phyloP scores from a whole-genome alignment of 768 basidiomycete genomes.

The Pluteus cervinus region DNA sequence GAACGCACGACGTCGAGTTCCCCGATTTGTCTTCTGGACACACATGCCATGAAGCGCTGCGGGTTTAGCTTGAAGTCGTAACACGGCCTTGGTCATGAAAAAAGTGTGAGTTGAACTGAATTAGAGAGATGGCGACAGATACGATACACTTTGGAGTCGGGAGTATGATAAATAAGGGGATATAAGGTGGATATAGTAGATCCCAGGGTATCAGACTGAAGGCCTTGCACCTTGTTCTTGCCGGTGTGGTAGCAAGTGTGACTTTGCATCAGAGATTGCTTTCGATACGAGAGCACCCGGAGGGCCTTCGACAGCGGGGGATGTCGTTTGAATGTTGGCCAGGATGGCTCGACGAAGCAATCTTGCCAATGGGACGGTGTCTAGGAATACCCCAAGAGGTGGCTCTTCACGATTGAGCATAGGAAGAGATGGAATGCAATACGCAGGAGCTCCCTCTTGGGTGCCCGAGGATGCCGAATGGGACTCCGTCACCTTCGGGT shows the following conservation, averaged over 20 bases:
- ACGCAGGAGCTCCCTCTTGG: not conserved
- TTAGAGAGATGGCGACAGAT: too few relatives aligned
- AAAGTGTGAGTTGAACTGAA: too few relatives aligned
- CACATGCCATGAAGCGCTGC: too few relatives aligned
- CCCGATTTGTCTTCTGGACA: too few relatives aligned
- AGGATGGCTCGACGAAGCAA: conserved; percentile 10
- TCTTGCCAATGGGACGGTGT: conserved; percentile 8
- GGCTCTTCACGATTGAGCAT: conserved; percentile 12
- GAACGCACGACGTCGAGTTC: too few relatives aligned
- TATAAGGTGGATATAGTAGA: too few relatives aligned
- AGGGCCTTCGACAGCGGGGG: not conserved
- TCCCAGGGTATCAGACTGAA: too few relatives aligned
- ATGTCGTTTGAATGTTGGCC: conserved; percentile 5
- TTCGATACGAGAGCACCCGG: not conserved
- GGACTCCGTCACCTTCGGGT: not conserved
- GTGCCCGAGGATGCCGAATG: not conserved
- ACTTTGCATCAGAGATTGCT: not conserved
- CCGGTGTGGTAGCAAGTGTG: not conserved
- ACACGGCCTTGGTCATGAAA: too few relatives aligned
- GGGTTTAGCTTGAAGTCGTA: too few relatives aligned
- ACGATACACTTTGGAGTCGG: too few relatives aligned
- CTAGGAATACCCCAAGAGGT: conserved; percentile 5
- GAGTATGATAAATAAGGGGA: too few relatives aligned
- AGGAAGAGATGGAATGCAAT: conserved; percentile 8
- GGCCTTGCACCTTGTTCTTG: too few relatives aligned